Base-by-base conservation (phyloP, 768 basidiomycete species). In the Rhizopogon roseolus region DNA sequence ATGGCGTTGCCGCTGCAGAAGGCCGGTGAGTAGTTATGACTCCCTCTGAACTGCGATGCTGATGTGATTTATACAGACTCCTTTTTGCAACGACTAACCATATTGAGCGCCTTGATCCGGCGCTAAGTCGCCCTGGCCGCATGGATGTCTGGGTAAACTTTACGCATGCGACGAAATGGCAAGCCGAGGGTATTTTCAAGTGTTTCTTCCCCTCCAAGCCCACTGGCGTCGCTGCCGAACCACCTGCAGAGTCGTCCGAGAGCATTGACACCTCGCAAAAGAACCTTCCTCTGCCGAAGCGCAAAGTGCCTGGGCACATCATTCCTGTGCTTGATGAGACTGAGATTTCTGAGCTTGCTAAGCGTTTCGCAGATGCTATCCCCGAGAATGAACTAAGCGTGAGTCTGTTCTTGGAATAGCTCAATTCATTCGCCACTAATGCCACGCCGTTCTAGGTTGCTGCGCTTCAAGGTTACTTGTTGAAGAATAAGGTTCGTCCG, bases 141-240 rank as follows among this genome's bases (percentile, higher is more conserved):
- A 91, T 92, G 88, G 92, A 93, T 62, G 86, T 95, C 14, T 93
- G 90, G 90, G 80, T 94, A 39, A 90, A 92, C 73, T 93, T 93
- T 71, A 86, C 87, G 49, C 86, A 93, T 63, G 90, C 91, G 5
- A 91, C 89, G 7, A 93, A 90, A 68, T 93, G 89, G 89, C 91
- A 93, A 64, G 91, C 91, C 13, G 90, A 92, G 69, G 90, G 89
- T 49, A 90, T 93, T 66, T 93, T 92, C 82, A 91, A 91, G 67
- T 91, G 89, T 69, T 93, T 93, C 83, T 93, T 93, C 85, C 90
- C 91, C 3, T 85, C 69, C 69, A 83, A 73, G 54, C 69, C 60
- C 53, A 44, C 56, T 11, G 38, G 50, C 6, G 46, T 52, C 17
- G 19, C 56, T 1, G 29, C 60, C 4, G 17, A 41, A 9, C 38